Evolutionary conservation across 805 yeast species (phyloP).

Genomic region (Saccharomycopsis guyanensis): DNA sequence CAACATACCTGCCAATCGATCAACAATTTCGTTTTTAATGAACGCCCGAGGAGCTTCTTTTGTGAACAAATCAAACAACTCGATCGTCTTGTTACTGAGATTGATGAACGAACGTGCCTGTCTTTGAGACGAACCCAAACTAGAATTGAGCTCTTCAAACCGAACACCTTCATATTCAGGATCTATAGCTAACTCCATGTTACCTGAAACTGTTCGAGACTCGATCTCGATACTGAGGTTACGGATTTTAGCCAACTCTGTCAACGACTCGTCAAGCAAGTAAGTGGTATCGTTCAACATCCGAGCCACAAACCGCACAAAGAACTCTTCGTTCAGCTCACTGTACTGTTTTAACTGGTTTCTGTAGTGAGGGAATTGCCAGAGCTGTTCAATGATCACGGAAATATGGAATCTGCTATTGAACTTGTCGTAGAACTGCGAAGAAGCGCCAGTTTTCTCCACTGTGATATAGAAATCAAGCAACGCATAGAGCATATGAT

Average conservation of each 20-base stretch:
- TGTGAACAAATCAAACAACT: slow-evolving; percentile 73
- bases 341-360: slow-evolving; percentile 64
- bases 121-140: slow-evolving; percentile 56
- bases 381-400: slow-evolving; percentile 69
- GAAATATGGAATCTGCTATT: slow-evolving; percentile 85
- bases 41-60: slow-evolving; percentile 82
- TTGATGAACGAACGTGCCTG: slow-evolving; percentile 79
- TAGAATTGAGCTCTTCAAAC: slow-evolving; percentile 52
- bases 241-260: slow-evolving; percentile 73
- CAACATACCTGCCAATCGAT: slow-evolving; percentile 91
- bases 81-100: slow-evolving; percentile 74
- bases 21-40: slow-evolving; percentile 82
- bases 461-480: slow-evolving; percentile 89
- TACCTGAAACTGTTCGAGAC: slow-evolving; percentile 30
- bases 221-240: slow-evolving; percentile 58
- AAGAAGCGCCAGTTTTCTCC: slow-evolving; percentile 91
- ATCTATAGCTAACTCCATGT: slow-evolving; percentile 26
- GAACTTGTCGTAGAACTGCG: slow-evolving; percentile 95
- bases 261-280: slow-evolving; percentile 81
- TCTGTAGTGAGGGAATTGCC: slow-evolving; percentile 67
- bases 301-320: slow-evolving; percentile 87
- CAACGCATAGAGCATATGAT: slow-evolving; percentile 71
- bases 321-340: slow-evolving; percentile 65
- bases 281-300: slow-evolving; percentile 93
- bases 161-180: slow-evolving; percentile 27